Conservation (phyloP, 2,329 filamentous ascomycete species). For the Fusarium tricinctum region DNA sequence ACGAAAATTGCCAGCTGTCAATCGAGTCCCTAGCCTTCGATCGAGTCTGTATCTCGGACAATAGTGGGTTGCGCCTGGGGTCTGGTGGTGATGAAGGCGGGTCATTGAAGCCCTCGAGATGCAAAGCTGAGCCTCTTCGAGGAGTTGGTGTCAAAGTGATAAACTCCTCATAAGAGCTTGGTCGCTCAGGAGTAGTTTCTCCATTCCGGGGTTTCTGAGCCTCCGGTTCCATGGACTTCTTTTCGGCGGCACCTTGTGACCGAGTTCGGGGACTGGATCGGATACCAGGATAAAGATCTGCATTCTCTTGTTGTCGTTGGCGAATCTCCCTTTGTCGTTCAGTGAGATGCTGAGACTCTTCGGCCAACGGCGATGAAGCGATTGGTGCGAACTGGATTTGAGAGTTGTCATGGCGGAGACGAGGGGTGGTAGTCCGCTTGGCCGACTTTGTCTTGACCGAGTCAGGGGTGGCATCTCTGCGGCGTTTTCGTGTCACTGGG, state of each 20-base stretch:
- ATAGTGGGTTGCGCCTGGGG: conserved; percentile 65
- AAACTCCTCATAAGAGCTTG: conserved; percentile 63
- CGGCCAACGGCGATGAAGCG: conserved; percentile 64
- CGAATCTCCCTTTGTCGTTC: conserved; percentile 84
- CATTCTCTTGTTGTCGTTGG: conserved; percentile 77
- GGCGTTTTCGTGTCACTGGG: conserved; percentile 49
- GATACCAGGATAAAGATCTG: conserved; percentile 77
- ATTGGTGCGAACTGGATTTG: conserved; percentile 83
- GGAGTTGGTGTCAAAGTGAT: conserved; percentile 73
- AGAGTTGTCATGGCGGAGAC: conserved; percentile 82
- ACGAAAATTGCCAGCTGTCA: conserved; percentile 69
- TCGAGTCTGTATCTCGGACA: conserved; percentile 66
- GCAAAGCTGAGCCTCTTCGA: conserved; percentile 66
- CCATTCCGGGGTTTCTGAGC: conserved; percentile 46
- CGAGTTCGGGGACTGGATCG: conserved; percentile 63
- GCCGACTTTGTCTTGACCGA: conserved; percentile 40
- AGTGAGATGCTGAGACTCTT: conserved; percentile 81
- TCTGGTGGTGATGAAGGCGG: conserved; percentile 72
- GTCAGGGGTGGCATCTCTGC: conserved; percentile 49
- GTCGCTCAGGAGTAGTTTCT: conserved; percentile 62
- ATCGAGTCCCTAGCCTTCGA: conserved; percentile 55
- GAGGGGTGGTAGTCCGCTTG: conserved; percentile 59
- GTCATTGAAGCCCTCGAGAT: conserved; percentile 65
- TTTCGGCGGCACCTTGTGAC: conserved; percentile 40
- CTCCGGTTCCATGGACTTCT: conserved; percentile 32